Evolutionary conservation across 371 early-diverging fungal species (phyloP), one percentile per base, ranked within the genome.

Genomic region (Dichotomocladium elegans): DNA sequence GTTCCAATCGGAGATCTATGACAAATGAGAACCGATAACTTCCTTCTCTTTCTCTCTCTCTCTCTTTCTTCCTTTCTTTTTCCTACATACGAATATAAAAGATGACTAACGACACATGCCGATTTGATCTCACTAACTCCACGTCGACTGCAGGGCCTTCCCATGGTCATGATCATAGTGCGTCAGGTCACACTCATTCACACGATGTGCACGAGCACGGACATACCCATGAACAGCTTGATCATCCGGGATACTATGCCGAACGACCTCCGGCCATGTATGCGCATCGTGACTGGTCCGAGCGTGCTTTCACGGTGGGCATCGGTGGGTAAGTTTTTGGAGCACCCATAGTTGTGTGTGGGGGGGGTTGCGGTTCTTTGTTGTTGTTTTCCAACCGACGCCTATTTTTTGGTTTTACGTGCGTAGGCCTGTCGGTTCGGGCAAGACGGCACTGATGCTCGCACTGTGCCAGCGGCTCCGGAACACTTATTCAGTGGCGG

Each of bases 361-460:
- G n/a, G n/a, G n/a, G n/a, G n/a, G n/a, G n/a, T n/a, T n/a, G n/a
- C n/a, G n/a, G n/a, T n/a, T n/a, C n/a, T n/a, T n/a, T n/a, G n/a
- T n/a, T n/a, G n/a, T n/a, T n/a, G n/a, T n/a, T n/a, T n/a, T n/a
- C n/a, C n/a, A n/a, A 21, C 21, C 25, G 26, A 40, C 9, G 22
- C 30, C 11, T 3, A 47, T 15, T 12, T n/a, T 14, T 22, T 17
- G 19, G 1, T 12, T 7, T 34, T 33, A 34, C 31, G n/a, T 35
- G 26, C 15, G 11, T 25, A 89, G 91, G 22, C 96, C 94, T 34
- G 95, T 94, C 8, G 96, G 96, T 33, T 89, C 90, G 17, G 96
- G 96, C 62, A 96, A 96, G 57, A 96, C 96, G 7, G 96, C 96
- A 3, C 75, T 96, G 60, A 89, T 94, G 92, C 78, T 93, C 49